Conservation (phyloP, 176 grass and related monocot genomes). For the Eragrostis curvula region DNA sequence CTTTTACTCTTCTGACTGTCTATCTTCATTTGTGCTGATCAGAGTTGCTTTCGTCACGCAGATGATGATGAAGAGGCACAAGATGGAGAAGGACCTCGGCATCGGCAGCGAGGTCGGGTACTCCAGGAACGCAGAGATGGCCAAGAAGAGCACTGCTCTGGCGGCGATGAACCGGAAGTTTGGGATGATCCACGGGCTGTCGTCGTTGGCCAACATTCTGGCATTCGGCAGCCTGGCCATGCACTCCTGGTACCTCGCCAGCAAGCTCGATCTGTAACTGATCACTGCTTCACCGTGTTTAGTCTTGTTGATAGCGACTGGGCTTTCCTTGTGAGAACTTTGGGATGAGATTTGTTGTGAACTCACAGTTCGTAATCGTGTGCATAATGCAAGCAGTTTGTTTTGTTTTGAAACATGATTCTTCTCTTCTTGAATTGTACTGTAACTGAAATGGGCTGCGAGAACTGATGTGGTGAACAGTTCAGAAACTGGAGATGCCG, state of each 20-base stretch:
- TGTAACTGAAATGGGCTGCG: neutral
- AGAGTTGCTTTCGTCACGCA: neutral
- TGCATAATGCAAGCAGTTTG: neutral
- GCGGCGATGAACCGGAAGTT: constrained; percentile 78
- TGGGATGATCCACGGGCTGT: constrained; percentile 85
- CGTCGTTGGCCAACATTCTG: constrained; percentile 82
- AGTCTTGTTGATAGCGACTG: neutral
- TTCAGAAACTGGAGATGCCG: too few species aligned
- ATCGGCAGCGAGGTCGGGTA: constrained; percentile 70
- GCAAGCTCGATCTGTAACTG: constrained; percentile 70
- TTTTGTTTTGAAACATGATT: neutral
- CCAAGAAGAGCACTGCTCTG: constrained; percentile 55
- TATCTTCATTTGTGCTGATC: neutral
- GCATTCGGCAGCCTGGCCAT: constrained; percentile 84
- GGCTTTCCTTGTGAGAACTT: neutral
- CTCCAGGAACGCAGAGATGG: constrained; percentile 60
- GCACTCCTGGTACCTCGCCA: constrained; percentile 83
- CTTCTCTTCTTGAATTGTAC: too few species aligned
- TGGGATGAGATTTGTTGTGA: neutral
- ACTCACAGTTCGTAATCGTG: neutral
- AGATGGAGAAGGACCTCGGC: constrained; percentile 76
- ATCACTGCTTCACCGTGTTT: too few species aligned
- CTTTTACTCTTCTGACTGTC: neutral
- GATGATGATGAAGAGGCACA: constrained; percentile 96
- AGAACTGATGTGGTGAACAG: neutral